Evolutionary conservation across 192 early-diverging fungal genomes (phyloP).

Genomic region (Kickxella alabastrina): DNA sequence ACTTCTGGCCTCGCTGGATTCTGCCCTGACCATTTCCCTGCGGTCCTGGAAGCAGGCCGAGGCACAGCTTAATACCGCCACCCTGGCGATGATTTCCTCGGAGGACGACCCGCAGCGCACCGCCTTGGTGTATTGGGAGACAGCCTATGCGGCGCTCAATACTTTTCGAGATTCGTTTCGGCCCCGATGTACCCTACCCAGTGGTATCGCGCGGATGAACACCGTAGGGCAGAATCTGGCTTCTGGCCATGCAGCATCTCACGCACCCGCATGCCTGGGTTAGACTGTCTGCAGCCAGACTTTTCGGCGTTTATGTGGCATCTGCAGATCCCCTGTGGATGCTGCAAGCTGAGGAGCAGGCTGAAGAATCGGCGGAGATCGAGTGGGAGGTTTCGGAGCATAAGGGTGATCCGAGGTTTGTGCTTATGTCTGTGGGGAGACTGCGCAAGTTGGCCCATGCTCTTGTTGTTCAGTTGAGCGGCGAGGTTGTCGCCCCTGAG

Average conservation of each 20-base stretch:
- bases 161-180: too few species aligned
- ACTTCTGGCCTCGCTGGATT: constrained; percentile 53
- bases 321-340: constrained; percentile 58
- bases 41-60: constrained; percentile 49
- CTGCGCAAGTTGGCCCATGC: constrained; percentile 55
- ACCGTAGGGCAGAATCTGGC: constrained; percentile 63
- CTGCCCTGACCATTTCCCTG: constrained; percentile 51
- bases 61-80: constrained; percentile 16
- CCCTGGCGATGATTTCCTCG: constrained; percentile 26
- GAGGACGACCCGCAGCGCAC: constrained; percentile 52
- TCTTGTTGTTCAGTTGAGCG: constrained; percentile 64
- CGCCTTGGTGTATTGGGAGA: constrained; percentile 70
- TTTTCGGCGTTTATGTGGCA: constrained; percentile 78
- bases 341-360: constrained; percentile 29
- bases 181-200: too few species aligned
- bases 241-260: constrained; percentile 58
- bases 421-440: constrained; percentile 26
- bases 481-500: constrained; percentile 64
- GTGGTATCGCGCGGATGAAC: too few species aligned
- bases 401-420: constrained; percentile 20
- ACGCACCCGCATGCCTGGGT: constrained; percentile 92
- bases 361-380: not conserved
- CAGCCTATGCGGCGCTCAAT: constrained; percentile 76
- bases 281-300: constrained; percentile 60
- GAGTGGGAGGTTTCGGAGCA: constrained; percentile 34